Evolutionary conservation across 2,329 filamentous ascomycete genomes (phyloP), one percentile per base, ranked within the genome.

Genomic region (Ophiocordyceps camponoti-rufipedis): DNA sequence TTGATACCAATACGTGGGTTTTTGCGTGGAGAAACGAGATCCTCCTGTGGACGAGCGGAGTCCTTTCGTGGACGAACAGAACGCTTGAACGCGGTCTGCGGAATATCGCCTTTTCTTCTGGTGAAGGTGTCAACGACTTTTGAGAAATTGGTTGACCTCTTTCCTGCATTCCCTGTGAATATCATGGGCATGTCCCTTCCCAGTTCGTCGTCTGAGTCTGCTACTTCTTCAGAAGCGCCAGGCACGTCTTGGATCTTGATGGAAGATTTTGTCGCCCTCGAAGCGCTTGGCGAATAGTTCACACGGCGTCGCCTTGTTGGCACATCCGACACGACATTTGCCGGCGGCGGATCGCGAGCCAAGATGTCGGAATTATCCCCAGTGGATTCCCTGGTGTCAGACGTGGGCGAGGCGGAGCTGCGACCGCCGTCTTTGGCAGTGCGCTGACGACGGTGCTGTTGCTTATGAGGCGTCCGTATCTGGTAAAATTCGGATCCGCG

Each of bases 181-280:
- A 46, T 29, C 3, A 23, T 45, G 28, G 23, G 23, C 23, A 5
- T 23, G 5, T 23, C 23, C 23, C 23, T 23, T 3, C 45, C 50
- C 12, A 63, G 51, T 48, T 63, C 59, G 44, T 63, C 60, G 28
- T 58, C 58, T 2, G 54, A 59, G 2, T 55, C 49, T 16, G 52
- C 49, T 2, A 48, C 42, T 23, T 55, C 50, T 11, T 33, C 39
- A 13, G n/a, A 5, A 6, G 16, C n/a, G 4, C 42, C 42, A 10
- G 38, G 31, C 28, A 40, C n/a, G 41, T 46, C 50, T 1, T 43
- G 39, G 7, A 47, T 48, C 40, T 56, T 56, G 43, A 51, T 28
- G 35, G 45, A 47, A n/a, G 50, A 48, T 11, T 45, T 47, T 5
- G n/a, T 35, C 9, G 28, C 29, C 31, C 50, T 46, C n/a, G 33